phyloP scores from a whole-genome alignment of 2,329 filamentous ascomycete species.

The Talaromyces pinophilus region DNA sequence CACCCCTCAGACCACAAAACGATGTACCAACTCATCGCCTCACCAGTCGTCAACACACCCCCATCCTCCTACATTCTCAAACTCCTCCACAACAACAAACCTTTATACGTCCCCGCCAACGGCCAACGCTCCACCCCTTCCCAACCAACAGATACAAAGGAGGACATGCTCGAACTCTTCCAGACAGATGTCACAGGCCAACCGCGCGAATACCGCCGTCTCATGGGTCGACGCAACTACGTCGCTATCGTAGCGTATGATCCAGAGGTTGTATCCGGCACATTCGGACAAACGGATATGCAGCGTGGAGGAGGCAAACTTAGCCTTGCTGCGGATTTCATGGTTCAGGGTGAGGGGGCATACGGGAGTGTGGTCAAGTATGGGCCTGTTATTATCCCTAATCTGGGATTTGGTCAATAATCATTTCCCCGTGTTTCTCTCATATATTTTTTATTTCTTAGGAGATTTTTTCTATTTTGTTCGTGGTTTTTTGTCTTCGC shows the following conservation, averaged over 20 bases:
- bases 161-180: constrained; percentile 99
- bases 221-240: constrained; percentile 94
- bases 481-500: not conserved
- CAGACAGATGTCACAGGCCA: constrained; percentile 87
- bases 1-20: constrained; percentile 95
- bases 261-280: constrained; percentile 68
- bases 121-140: constrained; percentile 70
- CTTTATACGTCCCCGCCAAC: constrained; percentile 87
- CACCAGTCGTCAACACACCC: constrained; percentile 86
- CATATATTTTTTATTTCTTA: not conserved
- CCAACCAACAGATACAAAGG: constrained; percentile 82
- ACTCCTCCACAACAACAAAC: constrained; percentile 91
- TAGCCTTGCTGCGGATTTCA: constrained; percentile 91
- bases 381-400: constrained; percentile 92
- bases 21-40: constrained; percentile 98
- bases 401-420: constrained; percentile 57
- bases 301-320: constrained; percentile 55
- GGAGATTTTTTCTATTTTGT: not conserved
- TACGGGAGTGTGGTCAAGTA: constrained; percentile 89
- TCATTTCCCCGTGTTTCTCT: not conserved
- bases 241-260: constrained; percentile 93
- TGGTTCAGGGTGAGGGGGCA: constrained; percentile 87
- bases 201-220: constrained; percentile 77
- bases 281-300: constrained; percentile 39
- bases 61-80: constrained; percentile 84